phyloP scores from a whole-genome alignment of 148 eudicot genomes.

The Silene conica region DNA sequence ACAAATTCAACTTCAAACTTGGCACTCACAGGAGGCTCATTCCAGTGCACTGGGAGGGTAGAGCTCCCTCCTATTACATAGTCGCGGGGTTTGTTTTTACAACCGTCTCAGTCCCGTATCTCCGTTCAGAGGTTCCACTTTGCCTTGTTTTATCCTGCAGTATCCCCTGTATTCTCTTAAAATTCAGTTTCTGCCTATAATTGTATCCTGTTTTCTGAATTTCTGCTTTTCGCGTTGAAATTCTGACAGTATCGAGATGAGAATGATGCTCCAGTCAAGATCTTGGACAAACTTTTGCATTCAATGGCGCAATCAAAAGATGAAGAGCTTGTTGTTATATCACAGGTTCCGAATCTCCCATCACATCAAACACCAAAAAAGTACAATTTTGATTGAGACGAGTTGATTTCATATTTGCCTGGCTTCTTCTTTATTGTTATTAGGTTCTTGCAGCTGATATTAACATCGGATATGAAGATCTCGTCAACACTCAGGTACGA shows the following conservation, averaged over 20 bases:
- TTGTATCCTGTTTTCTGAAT: background rate
- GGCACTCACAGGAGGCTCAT: constrained; percentile 52
- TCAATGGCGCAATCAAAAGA: constrained; percentile 64
- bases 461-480: constrained; percentile 80
- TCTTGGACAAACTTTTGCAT: constrained; percentile 70
- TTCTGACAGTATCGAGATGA: constrained; percentile 62
- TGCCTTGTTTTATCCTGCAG: constrained; percentile 1
- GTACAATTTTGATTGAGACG: background rate
- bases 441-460: constrained; percentile 89
- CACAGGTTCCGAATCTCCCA: constrained; percentile 51
- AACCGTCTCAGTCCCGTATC: constrained; percentile 81
- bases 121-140: constrained; percentile 66
- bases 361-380: background rate
- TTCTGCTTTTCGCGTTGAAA: background rate
- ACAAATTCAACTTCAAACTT: constrained; percentile 52
- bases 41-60: constrained; percentile 67
- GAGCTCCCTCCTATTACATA: constrained; percentile 83
- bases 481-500: constrained; percentile 82
- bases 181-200: background rate
- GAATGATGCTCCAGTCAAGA: constrained; percentile 75
- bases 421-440: background rate
- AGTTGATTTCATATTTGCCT: background rate
- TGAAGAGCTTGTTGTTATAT: constrained; percentile 77
- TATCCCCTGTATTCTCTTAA: background rate
- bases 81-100: constrained; percentile 83